Conservation (phyloP, 2,329 filamentous ascomycete species). For the Nigrospora osmanthi region DNA sequence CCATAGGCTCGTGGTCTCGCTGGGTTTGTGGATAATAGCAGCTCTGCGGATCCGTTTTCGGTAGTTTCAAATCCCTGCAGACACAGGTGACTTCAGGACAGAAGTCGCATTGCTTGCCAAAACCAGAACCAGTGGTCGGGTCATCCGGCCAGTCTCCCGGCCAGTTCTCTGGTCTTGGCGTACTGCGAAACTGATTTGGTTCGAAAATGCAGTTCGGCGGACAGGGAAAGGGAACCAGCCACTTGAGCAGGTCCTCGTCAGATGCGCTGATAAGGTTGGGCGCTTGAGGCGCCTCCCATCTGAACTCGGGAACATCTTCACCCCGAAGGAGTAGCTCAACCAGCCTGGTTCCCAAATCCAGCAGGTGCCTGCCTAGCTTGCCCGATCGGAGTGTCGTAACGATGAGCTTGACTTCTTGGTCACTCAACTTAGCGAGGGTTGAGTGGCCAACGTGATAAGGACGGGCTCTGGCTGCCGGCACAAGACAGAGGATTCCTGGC, state of each 20-base stretch:
- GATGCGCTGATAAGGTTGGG: neutral
- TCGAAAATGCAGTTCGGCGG: neutral
- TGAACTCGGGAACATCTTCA: neutral
- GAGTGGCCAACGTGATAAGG: neutral
- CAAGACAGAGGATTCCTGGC: no score
- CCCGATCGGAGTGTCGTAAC: neutral
- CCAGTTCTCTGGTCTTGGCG: neutral
- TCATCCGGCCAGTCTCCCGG: neutral
- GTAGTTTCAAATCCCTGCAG: no score
- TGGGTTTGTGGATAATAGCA: neutral
- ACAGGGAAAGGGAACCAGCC: neutral
- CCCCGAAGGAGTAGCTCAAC: neutral
- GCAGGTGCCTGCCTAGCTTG: neutral
- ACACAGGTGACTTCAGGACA: neutral
- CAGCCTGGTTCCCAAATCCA: neutral
- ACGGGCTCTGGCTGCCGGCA: neutral
- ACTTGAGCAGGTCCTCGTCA: neutral
- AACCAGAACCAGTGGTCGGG: neutral
- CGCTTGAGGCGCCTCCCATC: neutral
- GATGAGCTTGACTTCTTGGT: neutral
- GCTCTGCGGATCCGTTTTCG: no score
- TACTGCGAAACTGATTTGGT: neutral
- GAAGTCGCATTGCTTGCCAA: neutral
- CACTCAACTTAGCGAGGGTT: neutral
- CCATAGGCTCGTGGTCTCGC: neutral